A percentile compares a stretch with the other conserved stretches of the same genome.
Conservation (phyloP, 148 eudicot genomes). For the Persicaria maculosa region DNA sequence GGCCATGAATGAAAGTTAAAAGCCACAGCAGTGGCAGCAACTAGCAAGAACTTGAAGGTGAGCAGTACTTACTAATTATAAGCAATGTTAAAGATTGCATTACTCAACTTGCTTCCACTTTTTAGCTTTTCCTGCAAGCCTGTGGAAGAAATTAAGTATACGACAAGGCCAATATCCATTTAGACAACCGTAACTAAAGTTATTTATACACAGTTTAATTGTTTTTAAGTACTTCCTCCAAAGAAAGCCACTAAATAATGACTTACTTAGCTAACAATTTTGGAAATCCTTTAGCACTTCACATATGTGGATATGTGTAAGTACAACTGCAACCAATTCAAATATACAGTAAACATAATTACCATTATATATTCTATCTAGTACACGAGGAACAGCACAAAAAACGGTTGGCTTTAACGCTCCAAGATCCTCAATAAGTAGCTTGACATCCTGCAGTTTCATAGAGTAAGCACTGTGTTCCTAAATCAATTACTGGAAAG, state of each 20-base stretch:
- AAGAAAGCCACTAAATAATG: constrained; percentile 3
- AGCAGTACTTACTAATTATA: constrained; percentile 26
- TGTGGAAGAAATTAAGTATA: constrained; percentile 15
- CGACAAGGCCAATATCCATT: background rate
- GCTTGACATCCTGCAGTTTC: constrained; percentile 68
- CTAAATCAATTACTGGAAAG: background rate
- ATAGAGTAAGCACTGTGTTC: constrained; percentile 15
- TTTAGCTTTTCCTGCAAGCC: constrained; percentile 88
- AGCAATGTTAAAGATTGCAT: constrained; percentile 57
- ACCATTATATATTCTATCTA: constrained; percentile 91
- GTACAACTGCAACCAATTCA: background rate
- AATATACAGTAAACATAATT: background rate
- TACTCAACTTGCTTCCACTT: constrained; percentile 61
- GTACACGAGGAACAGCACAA: constrained; percentile 97
- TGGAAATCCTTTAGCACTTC: background rate
- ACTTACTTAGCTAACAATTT: background rate
- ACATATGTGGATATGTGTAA: background rate
- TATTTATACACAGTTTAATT: background rate
- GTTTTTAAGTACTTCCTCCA: constrained; percentile 1
- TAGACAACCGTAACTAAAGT: background rate
- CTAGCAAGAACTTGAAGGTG: background rate
- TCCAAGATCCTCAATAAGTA: constrained; percentile 78
- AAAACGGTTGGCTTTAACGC: constrained; percentile 81
- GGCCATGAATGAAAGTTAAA: background rate
- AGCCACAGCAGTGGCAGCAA: background rate